A percentile compares a stretch with the other conserved stretches of the same genome.
Evolutionary conservation across 352 stramenopile genomes (phyloP).

Genomic region (Peronospora tabacina): DNA sequence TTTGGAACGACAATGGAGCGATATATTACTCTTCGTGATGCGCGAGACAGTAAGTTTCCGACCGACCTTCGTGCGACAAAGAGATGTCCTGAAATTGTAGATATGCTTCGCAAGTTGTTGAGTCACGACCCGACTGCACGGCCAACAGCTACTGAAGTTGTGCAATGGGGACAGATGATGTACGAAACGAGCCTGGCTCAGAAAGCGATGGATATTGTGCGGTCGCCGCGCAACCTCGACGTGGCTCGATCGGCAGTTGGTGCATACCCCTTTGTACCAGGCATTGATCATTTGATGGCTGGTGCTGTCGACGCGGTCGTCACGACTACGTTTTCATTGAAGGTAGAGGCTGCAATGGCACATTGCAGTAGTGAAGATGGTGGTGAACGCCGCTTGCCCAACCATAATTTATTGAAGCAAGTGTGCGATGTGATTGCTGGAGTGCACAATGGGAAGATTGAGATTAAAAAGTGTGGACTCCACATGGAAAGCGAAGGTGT

Average conservation of each 20-base stretch:
- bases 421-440: slow-evolving; percentile 70
- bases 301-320: slow-evolving; percentile 7
- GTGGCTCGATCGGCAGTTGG: slow-evolving; percentile 11
- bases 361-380: slow-evolving; percentile 32
- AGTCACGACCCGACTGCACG: slow-evolving; percentile 43
- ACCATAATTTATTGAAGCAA: slow-evolving; percentile 84
- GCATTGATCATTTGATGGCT: slow-evolving; percentile 31
- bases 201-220: slow-evolving; percentile 44
- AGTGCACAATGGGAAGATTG: slow-evolving; percentile 47
- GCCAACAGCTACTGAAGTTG: slow-evolving; percentile 55
- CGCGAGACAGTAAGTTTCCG: slow-evolving; percentile 66
- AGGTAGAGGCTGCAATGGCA: slow-evolving; percentile 57
- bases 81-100: slow-evolving; percentile 56
- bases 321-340: slow-evolving; percentile 44
- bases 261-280: slow-evolving; percentile 18
- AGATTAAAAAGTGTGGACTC: slow-evolving; percentile 79
- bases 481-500: slow-evolving; percentile 61
- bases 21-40: slow-evolving; percentile 69
- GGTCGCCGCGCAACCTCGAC: slow-evolving; percentile 39
- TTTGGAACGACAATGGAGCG: slow-evolving; percentile 88
- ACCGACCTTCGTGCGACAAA: slow-evolving; percentile 39
- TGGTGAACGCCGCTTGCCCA: slow-evolving; percentile 50
- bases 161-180: slow-evolving; percentile 71
- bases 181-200: slow-evolving; percentile 58
- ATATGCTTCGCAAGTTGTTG: slow-evolving; percentile 59